Evolutionary conservation across 2,329 filamentous ascomycete genomes (phyloP).

Genomic region (Achaetomium macrosporum): DNA sequence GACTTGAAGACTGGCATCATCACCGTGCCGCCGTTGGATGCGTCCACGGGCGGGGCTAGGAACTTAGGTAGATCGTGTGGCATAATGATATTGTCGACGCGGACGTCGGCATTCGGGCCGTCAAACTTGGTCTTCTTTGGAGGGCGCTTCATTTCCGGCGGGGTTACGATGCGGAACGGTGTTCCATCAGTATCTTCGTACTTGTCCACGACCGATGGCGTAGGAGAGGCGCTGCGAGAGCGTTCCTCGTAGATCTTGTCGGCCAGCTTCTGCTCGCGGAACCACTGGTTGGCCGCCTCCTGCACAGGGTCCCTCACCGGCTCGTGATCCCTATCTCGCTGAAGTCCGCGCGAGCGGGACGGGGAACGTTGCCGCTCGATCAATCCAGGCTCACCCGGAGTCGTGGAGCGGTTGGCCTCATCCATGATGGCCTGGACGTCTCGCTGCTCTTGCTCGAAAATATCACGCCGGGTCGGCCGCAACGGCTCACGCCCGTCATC

Average conservation of each 20-base stretch:
- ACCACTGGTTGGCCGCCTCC: conserved; percentile 52
- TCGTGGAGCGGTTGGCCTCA: conserved; percentile 43
- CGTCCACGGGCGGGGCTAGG: conserved; percentile 25
- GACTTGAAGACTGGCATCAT: conserved; percentile 36
- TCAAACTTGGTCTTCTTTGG: conserved; percentile 47
- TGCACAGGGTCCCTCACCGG: conserved; percentile 36
- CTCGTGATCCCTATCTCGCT: conserved; percentile 28
- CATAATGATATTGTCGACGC: conserved; percentile 52
- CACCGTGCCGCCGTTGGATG: conserved; percentile 21
- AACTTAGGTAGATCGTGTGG: conserved; percentile 44
- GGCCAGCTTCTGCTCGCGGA: conserved; percentile 50
- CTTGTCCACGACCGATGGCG: conserved; percentile 50
- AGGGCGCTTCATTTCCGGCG: conserved; percentile 44
- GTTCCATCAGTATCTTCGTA: conserved; percentile 40
- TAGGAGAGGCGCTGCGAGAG: conserved; percentile 46
- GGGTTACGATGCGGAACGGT: conserved; percentile 47
- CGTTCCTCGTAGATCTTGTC: conserved; percentile 49
- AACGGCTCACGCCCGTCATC: conserved; percentile 27
- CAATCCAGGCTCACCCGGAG: conserved; percentile 36
- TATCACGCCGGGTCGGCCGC: conserved; percentile 45
- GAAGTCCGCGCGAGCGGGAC: conserved; percentile 24
- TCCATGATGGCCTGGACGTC: conserved; percentile 41
- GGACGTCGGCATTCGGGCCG: conserved; percentile 58
- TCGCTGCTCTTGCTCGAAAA: conserved; percentile 39
- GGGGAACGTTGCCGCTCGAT: conserved; percentile 37